phyloP scores from a whole-genome alignment of 139 green algal species.

The Tetratostichococcus sp. region DNA sequence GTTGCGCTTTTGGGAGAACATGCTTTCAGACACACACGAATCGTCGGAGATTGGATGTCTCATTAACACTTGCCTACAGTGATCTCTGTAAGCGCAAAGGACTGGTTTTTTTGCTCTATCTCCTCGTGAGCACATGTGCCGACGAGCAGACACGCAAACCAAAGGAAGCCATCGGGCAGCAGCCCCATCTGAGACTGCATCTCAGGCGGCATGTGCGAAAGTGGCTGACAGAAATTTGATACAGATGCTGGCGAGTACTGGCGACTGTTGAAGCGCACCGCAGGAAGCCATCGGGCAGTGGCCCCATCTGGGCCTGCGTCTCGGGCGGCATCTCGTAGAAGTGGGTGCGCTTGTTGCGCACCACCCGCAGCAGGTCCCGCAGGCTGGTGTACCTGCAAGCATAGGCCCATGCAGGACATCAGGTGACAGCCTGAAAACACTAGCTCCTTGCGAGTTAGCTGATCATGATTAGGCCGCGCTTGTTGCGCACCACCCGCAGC shows the following conservation, averaged over 20 bases:
- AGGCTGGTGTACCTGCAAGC: conserved; percentile 62
- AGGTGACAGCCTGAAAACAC: no score
- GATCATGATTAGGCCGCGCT: no score
- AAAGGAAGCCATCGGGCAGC: conserved; percentile 46
- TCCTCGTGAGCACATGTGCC: no score
- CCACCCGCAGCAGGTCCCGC: conserved; percentile 93
- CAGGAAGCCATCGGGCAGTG: conserved; percentile 65
- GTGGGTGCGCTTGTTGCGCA: conserved; percentile 98
- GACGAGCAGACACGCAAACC: not conserved
- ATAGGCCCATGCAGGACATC: conserved; percentile 37
- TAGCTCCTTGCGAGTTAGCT: no score
- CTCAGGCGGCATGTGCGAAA: conserved; percentile 81
- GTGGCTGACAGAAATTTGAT: conserved; percentile 82
- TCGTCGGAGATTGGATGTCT: no score
- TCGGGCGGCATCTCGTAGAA: conserved; percentile 85
- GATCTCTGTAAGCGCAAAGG: no score
- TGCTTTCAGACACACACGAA: no score
- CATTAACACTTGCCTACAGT: no score
- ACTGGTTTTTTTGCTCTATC: no score
- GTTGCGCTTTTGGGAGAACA: no score
- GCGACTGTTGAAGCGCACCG: not conserved
- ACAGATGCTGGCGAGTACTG: no score
- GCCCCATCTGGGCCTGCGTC: conserved; percentile 66
- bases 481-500: conserved; percentile 98
- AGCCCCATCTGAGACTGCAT: conserved; percentile 67